Percentiles rank a stretch among this genome's conserved stretches.
Evolutionary conservation across 352 stramenopile genomes (phyloP).

Genomic region (Pythium phragmitis): DNA sequence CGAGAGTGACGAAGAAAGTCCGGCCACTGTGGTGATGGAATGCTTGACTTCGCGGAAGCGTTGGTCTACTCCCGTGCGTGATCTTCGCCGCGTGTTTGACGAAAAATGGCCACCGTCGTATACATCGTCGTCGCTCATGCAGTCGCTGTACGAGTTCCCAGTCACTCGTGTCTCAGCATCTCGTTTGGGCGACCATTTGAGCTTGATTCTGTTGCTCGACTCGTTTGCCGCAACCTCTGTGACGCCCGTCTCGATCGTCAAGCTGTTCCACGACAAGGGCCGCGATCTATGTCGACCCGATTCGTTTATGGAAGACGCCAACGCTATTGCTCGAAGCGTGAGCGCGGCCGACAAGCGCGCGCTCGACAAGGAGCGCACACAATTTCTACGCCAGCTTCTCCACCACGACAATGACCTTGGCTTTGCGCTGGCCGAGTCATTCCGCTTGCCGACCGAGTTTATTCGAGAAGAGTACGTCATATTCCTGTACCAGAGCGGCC

Average conservation of each 20-base stretch:
- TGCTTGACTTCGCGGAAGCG: constrained; percentile 41
- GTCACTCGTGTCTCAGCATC: constrained; percentile 36
- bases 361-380: constrained; percentile 48
- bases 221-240: constrained; percentile 73
- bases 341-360: constrained; percentile 27
- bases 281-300: constrained; percentile 55
- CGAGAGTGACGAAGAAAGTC: constrained; percentile 24
- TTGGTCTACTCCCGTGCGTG: constrained; percentile 50
- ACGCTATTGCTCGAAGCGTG: not conserved
- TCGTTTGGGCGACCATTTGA: constrained; percentile 62
- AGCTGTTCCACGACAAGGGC: constrained; percentile 54
- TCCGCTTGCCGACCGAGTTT: constrained; percentile 63
- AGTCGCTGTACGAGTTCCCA: constrained; percentile 40
- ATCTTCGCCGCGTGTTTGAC: constrained; percentile 46
- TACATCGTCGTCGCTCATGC: constrained; percentile 47
- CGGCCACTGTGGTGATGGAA: constrained; percentile 39
- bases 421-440: constrained; percentile 69
- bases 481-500: constrained; percentile 76
- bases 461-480: constrained; percentile 81
- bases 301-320: constrained; percentile 38
- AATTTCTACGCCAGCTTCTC: constrained; percentile 73
- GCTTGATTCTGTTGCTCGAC: constrained; percentile 76
- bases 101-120: constrained; percentile 60
- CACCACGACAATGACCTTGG: constrained; percentile 62
- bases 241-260: constrained; percentile 67